These are phyloP conservation scores for Metschnikowia hibisci DNA, from an alignment of 805 yeast species.

Conservation along the genomic window DNA sequence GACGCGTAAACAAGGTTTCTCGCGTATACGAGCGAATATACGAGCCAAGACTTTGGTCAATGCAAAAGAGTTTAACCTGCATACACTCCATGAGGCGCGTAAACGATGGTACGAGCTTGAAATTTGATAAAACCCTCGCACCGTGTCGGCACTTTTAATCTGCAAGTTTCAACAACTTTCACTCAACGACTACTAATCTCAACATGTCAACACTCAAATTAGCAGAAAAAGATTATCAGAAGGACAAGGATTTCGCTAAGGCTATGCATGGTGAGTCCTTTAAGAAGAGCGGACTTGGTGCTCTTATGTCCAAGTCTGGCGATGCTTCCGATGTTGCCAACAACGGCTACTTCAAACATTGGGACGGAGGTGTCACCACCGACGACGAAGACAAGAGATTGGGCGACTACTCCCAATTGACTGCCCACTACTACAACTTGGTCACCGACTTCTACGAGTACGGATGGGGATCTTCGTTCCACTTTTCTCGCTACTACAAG, in stretches of 20 bases:
- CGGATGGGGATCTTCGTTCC: slow-evolving; percentile 99
- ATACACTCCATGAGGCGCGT: slow-evolving; percentile 4
- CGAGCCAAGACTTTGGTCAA: background rate
- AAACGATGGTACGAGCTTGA: slow-evolving; percentile 18
- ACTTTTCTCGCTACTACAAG: slow-evolving; percentile 86
- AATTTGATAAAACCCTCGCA: slow-evolving; percentile 5
- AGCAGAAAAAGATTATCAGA: slow-evolving; percentile 49
- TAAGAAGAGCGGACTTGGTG: slow-evolving; percentile 65
- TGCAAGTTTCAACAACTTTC: slow-evolving; percentile 19
- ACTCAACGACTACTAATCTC: slow-evolving; percentile 5
- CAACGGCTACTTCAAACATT: slow-evolving; percentile 89
- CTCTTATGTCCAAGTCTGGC: slow-evolving; percentile 67
- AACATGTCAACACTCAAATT: slow-evolving; percentile 24
- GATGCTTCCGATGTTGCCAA: slow-evolving; percentile 76
- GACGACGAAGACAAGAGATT: slow-evolving; percentile 72
- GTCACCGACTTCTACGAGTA: slow-evolving; percentile 98
- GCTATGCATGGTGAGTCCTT: slow-evolving; percentile 82
- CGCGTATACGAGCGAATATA: background rate
- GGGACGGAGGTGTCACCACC: slow-evolving; percentile 86
- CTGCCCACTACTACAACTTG: slow-evolving; percentile 93
- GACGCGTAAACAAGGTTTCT: background rate
- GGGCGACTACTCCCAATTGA: slow-evolving; percentile 81
- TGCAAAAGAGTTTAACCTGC: background rate
- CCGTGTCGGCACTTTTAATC: background rate
- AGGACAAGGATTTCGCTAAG: slow-evolving; percentile 71